These are phyloP conservation scores for Mastigamoeba balamuthi DNA, from an alignment of 78 protist genomes.

Conservation along the genomic window DNA sequence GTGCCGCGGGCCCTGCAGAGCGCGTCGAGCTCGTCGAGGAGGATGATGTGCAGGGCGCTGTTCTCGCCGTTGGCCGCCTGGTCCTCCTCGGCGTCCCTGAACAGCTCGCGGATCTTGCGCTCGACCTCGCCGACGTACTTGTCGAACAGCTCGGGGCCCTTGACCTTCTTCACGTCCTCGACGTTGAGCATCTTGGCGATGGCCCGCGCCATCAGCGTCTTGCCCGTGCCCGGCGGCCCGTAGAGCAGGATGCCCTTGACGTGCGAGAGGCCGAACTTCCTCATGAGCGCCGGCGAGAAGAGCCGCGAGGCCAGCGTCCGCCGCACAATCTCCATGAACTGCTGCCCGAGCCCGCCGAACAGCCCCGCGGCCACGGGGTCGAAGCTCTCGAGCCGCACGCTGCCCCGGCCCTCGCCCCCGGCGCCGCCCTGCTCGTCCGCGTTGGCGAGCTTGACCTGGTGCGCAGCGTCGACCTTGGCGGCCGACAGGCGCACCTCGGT, in stretches of 20 bases:
- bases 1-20: conserved; percentile 88
- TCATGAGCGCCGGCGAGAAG: conserved; percentile 75
- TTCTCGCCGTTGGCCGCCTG: conserved; percentile 68
- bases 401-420: too few relatives aligned
- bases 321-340: conserved; percentile 86
- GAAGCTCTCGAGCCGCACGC: too few relatives aligned
- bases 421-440: too few relatives aligned
- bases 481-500: too few relatives aligned
- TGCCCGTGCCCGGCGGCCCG: conserved; percentile 99
- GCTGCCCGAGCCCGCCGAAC: conserved; percentile 77
- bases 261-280: conserved; percentile 86
- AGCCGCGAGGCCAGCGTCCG: conserved; percentile 97
- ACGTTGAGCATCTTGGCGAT: conserved; percentile 97
- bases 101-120: conserved; percentile 90
- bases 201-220: conserved; percentile 97
- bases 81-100: conserved; percentile 21
- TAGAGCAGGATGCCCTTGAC: conserved; percentile 88
- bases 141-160: conserved; percentile 62
- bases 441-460: too few relatives aligned
- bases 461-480: too few relatives aligned
- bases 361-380: too few relatives aligned
- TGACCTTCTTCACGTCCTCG: conserved; percentile 79
- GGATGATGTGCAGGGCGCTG: conserved; percentile 88
- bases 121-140: conserved; percentile 95
- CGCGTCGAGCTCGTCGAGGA: conserved; percentile 98